These are phyloP conservation scores for Hypoxylon sp. DNA, from an alignment of 2,329 filamentous ascomycete genomes.

Conservation along the genomic window DNA sequence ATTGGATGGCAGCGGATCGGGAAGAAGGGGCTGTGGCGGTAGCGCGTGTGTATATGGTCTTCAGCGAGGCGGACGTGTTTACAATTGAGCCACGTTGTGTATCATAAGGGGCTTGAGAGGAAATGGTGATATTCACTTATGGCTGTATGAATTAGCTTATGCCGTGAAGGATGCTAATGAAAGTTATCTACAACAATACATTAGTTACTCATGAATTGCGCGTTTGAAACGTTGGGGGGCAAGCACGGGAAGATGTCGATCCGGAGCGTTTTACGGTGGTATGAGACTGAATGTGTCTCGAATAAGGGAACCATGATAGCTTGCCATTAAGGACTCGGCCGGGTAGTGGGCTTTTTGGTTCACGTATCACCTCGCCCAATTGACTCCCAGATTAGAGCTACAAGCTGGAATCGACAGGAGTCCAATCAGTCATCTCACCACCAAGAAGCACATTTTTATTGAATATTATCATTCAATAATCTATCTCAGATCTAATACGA, in stretches of 20 bases:
- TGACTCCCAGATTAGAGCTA: too few species aligned
- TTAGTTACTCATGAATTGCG: neutral
- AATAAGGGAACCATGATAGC: too few species aligned
- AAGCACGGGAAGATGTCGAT: too few species aligned
- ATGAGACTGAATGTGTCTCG: too few species aligned
- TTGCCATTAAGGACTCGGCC: too few species aligned
- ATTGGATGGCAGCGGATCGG: neutral
- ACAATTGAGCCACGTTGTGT: conserved; percentile 21
- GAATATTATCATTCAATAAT: neutral
- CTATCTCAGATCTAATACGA: neutral
- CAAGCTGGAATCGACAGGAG: too few species aligned
- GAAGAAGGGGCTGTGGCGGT: neutral
- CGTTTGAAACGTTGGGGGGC: neutral
- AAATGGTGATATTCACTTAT: conserved; percentile 10
- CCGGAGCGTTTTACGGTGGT: too few species aligned
- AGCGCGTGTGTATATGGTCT: conserved; percentile 24
- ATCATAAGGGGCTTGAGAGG: conserved; percentile 24
- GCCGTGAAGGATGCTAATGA: conserved; percentile 35
- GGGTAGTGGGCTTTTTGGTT: too few species aligned
- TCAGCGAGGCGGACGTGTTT: conserved; percentile 20
- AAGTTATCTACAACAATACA: neutral
- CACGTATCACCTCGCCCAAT: too few species aligned
- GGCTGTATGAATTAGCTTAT: conserved; percentile 28
- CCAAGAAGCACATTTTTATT: neutral
- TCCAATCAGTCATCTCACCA: neutral